Conservation (phyloP, 139 green algal genomes). For the Chlorella sorokiniana region DNA sequence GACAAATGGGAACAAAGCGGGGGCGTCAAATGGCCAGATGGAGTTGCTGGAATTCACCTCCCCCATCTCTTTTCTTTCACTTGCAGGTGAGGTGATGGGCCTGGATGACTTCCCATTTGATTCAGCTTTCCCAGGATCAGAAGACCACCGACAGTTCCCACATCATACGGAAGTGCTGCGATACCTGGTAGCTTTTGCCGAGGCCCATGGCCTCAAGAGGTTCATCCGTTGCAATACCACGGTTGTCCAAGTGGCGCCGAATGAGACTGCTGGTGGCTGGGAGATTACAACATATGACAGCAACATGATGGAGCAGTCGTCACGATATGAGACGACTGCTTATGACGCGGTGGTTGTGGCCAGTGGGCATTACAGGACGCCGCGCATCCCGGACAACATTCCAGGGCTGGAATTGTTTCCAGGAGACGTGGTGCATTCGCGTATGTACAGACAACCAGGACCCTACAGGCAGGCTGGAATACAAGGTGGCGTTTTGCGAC, state of each 20-base stretch:
- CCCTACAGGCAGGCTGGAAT: background rate
- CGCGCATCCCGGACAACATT: conserved; percentile 32
- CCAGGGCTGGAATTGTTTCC: conserved; percentile 27
- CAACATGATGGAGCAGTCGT: background rate
- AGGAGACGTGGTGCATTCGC: conserved; percentile 33
- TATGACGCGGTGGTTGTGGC: conserved; percentile 80
- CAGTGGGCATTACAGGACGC: conserved; percentile 51
- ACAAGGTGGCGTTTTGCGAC: background rate
- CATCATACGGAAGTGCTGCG: conserved; percentile 42
- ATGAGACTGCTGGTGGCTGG: no score
- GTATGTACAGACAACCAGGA: conserved; percentile 56
- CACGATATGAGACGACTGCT: conserved; percentile 25
- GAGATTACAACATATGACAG: background rate
- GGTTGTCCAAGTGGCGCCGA: no score
- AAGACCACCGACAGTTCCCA: conserved; percentile 49
- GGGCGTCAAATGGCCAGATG: no score
- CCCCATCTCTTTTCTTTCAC: no score
- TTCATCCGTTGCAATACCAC: no score
- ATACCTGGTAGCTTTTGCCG: conserved; percentile 66
- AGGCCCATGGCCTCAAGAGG: no score
- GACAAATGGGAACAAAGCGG: no score
- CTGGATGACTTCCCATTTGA: conserved; percentile 75
- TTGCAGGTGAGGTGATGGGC: conserved; percentile 72
- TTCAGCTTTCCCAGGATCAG: conserved; percentile 22
- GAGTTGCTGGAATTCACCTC: no score